These are phyloP conservation scores for Neodidymelliopsis sp. DNA, from an alignment of 2,329 filamentous ascomycete genomes.

Conservation along the genomic window DNA sequence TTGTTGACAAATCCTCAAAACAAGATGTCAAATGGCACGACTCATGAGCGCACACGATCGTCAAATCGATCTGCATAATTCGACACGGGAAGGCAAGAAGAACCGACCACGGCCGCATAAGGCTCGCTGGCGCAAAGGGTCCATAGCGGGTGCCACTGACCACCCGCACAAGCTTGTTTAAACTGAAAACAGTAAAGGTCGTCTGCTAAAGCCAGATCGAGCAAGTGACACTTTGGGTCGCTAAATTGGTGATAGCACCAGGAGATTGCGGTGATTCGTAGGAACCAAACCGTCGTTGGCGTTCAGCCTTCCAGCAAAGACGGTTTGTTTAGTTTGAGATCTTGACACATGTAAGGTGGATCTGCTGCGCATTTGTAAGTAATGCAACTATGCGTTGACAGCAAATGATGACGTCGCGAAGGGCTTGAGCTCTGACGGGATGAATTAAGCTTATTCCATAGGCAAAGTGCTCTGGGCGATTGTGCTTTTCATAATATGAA, in stretches of 20 bases:
- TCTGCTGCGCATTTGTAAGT: background rate
- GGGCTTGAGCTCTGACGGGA: too few relatives aligned
- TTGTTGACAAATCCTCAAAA: slow-evolving; percentile 5
- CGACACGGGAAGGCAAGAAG: slow-evolving; percentile 1
- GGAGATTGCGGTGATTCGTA: slow-evolving; percentile 10
- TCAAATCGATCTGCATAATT: slow-evolving; percentile 11
- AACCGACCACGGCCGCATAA: slow-evolving; percentile 8
- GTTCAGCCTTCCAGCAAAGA: background rate
- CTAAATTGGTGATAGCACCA: background rate
- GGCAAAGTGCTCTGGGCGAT: too few relatives aligned
- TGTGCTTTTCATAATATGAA: too few relatives aligned
- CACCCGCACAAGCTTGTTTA: background rate
- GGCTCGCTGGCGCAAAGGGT: slow-evolving; percentile 11
- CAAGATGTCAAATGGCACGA: background rate
- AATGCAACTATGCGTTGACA: background rate
- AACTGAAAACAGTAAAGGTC: background rate
- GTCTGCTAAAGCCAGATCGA: background rate
- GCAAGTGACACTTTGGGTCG: slow-evolving; percentile 8
- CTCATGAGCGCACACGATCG: slow-evolving; percentile 8
- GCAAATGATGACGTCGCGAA: background rate
- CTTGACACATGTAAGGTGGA: slow-evolving; percentile 9
- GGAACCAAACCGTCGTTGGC: slow-evolving; percentile 4
- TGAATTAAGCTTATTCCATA: too few relatives aligned
- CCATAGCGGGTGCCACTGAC: slow-evolving; percentile 8
- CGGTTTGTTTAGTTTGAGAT: slow-evolving; percentile 3